Evolutionary conservation across 148 eudicot species (phyloP).

Genomic region (Heliamphora exappendiculata): DNA sequence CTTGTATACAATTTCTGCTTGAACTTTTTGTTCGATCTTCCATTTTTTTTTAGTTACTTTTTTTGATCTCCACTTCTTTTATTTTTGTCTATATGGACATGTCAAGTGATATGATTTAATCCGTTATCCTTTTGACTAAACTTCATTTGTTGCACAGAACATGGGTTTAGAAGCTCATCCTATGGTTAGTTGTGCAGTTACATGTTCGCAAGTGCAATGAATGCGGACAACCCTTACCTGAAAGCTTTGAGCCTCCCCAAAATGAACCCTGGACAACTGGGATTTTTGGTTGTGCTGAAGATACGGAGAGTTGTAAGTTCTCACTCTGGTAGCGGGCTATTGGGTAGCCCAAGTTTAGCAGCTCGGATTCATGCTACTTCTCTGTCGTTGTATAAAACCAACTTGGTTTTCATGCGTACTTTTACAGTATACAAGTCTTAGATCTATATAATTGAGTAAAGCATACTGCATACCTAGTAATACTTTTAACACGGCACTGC

Average conservation of each 20-base stretch:
- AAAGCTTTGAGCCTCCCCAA: conserved; percentile 86
- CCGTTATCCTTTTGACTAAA: background rate
- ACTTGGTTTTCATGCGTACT: background rate
- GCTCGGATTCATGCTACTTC: background rate
- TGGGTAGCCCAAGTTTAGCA: background rate
- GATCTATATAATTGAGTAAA: background rate
- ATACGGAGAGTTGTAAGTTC: conserved; percentile 84
- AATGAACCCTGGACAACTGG: conserved; percentile 98
- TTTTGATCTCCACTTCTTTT: background rate
- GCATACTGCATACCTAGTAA: background rate
- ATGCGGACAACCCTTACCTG: conserved; percentile 92
- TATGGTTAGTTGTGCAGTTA: conserved; percentile 43
- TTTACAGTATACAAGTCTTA: background rate
- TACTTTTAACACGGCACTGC: background rate
- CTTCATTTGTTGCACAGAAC: background rate
- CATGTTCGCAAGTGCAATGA: conserved; percentile 72
- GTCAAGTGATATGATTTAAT: background rate
- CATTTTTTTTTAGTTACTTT: background rate
- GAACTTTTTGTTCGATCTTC: background rate
- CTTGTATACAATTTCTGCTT: background rate
- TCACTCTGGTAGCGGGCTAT: background rate
- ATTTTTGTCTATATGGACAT: background rate
- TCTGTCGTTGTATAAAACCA: background rate
- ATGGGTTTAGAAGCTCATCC: background rate
- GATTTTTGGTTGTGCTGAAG: conserved; percentile 84